phyloP scores from a whole-genome alignment of 371 early-diverging fungal species.

The Rhizopus delemar region DNA sequence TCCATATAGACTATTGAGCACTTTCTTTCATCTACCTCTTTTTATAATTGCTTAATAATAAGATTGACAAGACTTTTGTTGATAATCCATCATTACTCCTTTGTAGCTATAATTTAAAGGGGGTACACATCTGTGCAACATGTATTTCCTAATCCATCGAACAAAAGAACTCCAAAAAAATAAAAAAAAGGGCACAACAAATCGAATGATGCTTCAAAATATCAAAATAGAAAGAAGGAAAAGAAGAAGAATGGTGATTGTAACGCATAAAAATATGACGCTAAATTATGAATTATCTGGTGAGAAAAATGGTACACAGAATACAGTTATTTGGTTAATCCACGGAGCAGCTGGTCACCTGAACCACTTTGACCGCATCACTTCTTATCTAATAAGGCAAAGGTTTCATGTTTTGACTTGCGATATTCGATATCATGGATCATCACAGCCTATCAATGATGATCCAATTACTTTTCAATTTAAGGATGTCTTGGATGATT shows the following conservation, averaged over 20 bases:
- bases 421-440: constrained; percentile 42
- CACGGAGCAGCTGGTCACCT: constrained; percentile 49
- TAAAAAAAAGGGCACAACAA: neutral
- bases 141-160: constrained; percentile 21
- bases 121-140: too few species aligned
- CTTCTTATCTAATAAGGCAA: constrained; percentile 14
- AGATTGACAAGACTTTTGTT: too few species aligned
- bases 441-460: constrained; percentile 22
- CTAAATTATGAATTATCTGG: constrained; percentile 17
- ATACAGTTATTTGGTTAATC: constrained; percentile 22
- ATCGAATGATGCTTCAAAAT: neutral
- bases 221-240: too few species aligned
- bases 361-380: constrained; percentile 26
- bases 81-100: too few species aligned
- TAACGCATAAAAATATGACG: neutral
- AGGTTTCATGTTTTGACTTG: constrained; percentile 31
- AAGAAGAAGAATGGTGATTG: neutral
- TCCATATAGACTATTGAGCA: too few species aligned
- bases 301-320: neutral
- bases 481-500: constrained; percentile 21
- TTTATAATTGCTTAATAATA: too few species aligned
- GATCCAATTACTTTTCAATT: constrained; percentile 14
- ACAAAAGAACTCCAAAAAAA: constrained; percentile 18
- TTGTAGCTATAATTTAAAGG: too few species aligned
- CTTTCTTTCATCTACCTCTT: too few species aligned